Conservation (phyloP, 2,329 filamentous ascomycete genomes). For the Trichoderma atroviride region DNA sequence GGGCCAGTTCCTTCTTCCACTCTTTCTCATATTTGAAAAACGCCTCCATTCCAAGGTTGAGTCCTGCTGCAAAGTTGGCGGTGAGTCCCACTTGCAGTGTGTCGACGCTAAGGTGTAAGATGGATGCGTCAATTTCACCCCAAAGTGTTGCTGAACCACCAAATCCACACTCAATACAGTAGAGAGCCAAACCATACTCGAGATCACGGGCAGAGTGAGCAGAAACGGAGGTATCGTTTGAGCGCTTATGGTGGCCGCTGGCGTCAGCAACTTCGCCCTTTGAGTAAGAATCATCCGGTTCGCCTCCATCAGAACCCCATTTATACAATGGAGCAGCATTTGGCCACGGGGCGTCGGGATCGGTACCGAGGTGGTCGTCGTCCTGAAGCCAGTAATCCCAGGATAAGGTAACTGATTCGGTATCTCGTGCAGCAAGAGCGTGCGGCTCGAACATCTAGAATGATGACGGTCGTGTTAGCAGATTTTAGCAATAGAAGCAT, state of each 20-base stretch:
- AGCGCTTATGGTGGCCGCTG: not conserved
- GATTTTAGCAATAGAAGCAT: not conserved
- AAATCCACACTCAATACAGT: not conserved
- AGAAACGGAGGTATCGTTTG: not conserved
- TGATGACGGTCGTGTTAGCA: not conserved
- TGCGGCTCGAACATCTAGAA: not conserved
- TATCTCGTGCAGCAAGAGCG: not conserved
- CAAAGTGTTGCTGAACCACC: not conserved
- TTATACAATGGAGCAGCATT: not conserved
- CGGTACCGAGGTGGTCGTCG: not conserved
- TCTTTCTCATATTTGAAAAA: conserved; percentile 15
- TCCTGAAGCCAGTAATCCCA: not conserved
- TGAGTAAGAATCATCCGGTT: not conserved
- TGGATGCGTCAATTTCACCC: not conserved
- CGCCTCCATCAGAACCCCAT: not conserved
- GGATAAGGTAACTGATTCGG: not conserved
- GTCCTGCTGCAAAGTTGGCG: conserved; percentile 20
- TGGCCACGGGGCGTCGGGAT: not conserved
- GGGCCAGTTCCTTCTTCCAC: not conserved
- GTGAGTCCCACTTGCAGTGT: conserved; percentile 14
- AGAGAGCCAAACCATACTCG: not conserved
- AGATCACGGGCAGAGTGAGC: not conserved
- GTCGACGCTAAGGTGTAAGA: not conserved
- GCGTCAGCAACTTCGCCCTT: not conserved
- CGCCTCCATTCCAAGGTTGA: conserved; percentile 19